These are phyloP conservation scores for Vachellia pachyceras DNA, from an alignment of 306 rosid genomes.

Conservation along the genomic window DNA sequence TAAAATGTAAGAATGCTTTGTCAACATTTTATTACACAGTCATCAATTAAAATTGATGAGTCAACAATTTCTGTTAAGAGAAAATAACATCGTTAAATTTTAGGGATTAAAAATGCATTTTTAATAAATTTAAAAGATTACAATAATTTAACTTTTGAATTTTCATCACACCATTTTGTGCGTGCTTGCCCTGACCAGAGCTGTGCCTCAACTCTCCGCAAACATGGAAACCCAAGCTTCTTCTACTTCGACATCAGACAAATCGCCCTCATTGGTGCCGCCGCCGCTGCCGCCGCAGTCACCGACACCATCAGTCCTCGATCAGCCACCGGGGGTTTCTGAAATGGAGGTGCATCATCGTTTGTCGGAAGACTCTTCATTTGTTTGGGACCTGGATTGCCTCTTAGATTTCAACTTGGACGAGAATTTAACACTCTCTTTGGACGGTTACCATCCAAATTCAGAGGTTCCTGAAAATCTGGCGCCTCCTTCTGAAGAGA, in stretches of 20 bases:
- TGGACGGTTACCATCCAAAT: slow-evolving; percentile 1
- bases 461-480: slow-evolving; percentile 6
- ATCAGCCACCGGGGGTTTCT: neutral
- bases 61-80: no score
- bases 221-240: slow-evolving; percentile 5
- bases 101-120: no score
- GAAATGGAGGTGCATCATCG: slow-evolving; percentile 47
- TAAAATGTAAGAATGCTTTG: no score
- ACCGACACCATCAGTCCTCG: neutral
- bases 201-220: no score
- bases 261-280: slow-evolving; percentile 1
- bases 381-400: slow-evolving; percentile 66
- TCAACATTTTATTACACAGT: no score
- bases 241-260: neutral
- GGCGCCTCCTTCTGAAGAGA: slow-evolving; percentile 6
- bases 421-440: slow-evolving; percentile 36
- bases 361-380: slow-evolving; percentile 39
- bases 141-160: no score
- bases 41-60: no score
- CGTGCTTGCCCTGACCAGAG: no score
- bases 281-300: neutral
- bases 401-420: slow-evolving; percentile 61
- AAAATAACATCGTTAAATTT: no score
- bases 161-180: no score
- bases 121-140: no score